Percentiles rank a stretch among this genome's conserved stretches.
Conservation (phyloP, 202 grass and related monocot genomes). For the Schoenoplectus triqueter region DNA sequence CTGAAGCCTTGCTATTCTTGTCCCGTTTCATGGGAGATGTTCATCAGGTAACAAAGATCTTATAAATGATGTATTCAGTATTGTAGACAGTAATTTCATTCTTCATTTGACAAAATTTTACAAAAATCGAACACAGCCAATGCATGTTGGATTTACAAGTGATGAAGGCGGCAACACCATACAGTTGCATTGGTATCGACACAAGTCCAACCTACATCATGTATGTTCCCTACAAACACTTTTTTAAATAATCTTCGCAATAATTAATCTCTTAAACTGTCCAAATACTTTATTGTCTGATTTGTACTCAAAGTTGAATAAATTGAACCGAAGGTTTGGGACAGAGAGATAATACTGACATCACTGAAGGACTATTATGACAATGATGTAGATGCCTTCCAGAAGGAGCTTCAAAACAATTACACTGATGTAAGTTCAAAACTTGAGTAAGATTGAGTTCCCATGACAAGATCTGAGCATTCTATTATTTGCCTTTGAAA, state of each 20-base stretch:
- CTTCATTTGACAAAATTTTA: constrained; percentile 7
- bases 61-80: background rate
- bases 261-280: background rate
- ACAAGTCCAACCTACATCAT: constrained; percentile 87
- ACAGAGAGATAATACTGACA: constrained; percentile 85
- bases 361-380: constrained; percentile 57
- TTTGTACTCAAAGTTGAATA: background rate
- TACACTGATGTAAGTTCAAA: constrained; percentile 56
- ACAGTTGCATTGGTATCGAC: constrained; percentile 70
- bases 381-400: constrained; percentile 64
- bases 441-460: constrained; percentile 7
- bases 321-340: constrained; percentile 67
- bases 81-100: background rate
- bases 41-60: constrained; percentile 60
- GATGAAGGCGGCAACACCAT: constrained; percentile 80
- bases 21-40: constrained; percentile 96
- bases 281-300: background rate
- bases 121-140: constrained; percentile 53
- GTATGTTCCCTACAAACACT: constrained; percentile 37
- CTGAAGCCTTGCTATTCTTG: constrained; percentile 77
- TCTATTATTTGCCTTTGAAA: background rate
- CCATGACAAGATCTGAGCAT: background rate
- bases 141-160: constrained; percentile 88
- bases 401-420: constrained; percentile 63
- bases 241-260: background rate